These are phyloP conservation scores for Pneumocystis jirovecii DNA, from an alignment of 1,139 yeast species.

Conservation along the genomic window DNA sequence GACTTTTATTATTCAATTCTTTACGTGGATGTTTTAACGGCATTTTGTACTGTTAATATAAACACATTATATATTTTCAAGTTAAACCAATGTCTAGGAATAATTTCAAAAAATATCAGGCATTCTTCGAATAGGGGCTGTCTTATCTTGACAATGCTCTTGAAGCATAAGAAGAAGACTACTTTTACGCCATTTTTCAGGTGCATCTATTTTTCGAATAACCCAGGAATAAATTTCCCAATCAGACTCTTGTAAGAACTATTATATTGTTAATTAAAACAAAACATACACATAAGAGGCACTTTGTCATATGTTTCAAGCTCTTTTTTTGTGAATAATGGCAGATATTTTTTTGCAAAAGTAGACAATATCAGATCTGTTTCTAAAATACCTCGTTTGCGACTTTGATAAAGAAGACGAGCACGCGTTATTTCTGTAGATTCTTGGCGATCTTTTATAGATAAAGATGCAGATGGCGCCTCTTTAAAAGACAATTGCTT, in stretches of 20 bases:
- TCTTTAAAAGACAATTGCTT: slow-evolving; percentile 28
- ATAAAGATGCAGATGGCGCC: slow-evolving; percentile 50
- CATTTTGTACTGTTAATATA: not conserved
- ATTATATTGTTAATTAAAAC: not conserved
- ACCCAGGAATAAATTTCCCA: slow-evolving; percentile 99
- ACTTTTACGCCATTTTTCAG: slow-evolving; percentile 65
- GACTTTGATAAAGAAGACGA: slow-evolving; percentile 72
- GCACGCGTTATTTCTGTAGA: slow-evolving; percentile 65
- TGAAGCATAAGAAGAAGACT: slow-evolving; percentile 50
- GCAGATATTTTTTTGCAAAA: slow-evolving; percentile 65
- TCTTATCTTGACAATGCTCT: slow-evolving; percentile 56
- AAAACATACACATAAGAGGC: not conserved
- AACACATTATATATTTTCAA: not conserved
- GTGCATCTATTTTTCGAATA: slow-evolving; percentile 61
- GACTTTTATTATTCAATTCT: not conserved
- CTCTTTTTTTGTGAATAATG: slow-evolving; percentile 45
- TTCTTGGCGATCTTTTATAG: slow-evolving; percentile 37
- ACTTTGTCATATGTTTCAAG: slow-evolving; percentile 65
- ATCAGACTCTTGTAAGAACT: slow-evolving; percentile 74
- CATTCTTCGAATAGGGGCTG: slow-evolving; percentile 65
- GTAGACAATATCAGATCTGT: slow-evolving; percentile 73
- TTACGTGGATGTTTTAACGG: slow-evolving; percentile 1
- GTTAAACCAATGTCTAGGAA: not conserved
- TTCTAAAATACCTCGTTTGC: slow-evolving; percentile 92
- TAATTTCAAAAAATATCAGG: slow-evolving; percentile 35